These are phyloP conservation scores for Anisodus acutangulus DNA, from an alignment of 257 asterid species.

Conservation along the genomic window DNA sequence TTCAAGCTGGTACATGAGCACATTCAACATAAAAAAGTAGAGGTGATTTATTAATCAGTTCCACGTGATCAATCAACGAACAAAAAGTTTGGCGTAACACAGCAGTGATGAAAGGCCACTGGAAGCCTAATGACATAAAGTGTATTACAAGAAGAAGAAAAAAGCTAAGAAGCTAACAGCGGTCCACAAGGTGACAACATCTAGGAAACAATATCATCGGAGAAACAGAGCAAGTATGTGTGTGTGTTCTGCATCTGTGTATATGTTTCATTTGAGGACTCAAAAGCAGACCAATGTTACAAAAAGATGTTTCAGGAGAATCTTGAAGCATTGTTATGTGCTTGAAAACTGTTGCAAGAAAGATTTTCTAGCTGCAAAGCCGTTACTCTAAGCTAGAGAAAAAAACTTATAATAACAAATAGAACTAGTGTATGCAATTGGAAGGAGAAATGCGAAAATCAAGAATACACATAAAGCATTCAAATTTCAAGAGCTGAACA, in stretches of 20 bases:
- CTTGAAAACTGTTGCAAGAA: slow-evolving; percentile 14
- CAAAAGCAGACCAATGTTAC: slow-evolving; percentile 29
- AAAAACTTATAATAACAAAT: background rate
- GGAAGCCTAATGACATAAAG: slow-evolving; percentile 1
- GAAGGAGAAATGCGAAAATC: background rate
- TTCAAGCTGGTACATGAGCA: slow-evolving; percentile 58
- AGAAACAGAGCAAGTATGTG: background rate
- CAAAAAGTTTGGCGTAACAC: no score
- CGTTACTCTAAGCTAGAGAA: slow-evolving; percentile 7
- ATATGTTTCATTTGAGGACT: background rate
- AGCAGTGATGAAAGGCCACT: background rate
- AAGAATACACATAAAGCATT: background rate
- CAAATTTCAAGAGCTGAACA: background rate
- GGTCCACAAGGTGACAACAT: slow-evolving; percentile 19
- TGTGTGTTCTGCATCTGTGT: background rate
- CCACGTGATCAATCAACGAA: slow-evolving; percentile 11
- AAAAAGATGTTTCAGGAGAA: slow-evolving; percentile 29
- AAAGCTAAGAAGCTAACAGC: background rate
- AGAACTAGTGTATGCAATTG: background rate
- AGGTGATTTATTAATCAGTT: background rate
- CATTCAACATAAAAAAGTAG: background rate
- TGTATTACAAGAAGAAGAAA: background rate
- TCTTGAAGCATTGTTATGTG: slow-evolving; percentile 3
- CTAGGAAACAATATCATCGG: slow-evolving; percentile 16
- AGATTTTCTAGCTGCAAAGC: slow-evolving; percentile 29